Base-by-base conservation (phyloP, 306 rosid genomes). In the Pterocarpus santalinus region DNA sequence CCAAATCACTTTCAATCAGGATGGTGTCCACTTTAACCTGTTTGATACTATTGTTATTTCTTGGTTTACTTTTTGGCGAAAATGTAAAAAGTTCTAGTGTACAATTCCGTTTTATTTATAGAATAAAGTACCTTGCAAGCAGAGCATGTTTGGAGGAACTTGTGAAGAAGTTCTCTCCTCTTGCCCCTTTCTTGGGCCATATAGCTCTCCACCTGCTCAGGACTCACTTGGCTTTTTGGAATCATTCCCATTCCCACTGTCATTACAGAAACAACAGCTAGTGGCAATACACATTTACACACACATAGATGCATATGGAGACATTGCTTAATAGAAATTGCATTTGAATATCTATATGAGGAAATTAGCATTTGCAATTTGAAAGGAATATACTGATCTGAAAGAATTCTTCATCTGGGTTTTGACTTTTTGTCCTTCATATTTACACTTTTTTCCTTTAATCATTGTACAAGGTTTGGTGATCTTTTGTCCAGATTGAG, bases 221-320 rank as follows among this genome's bases (percentile, higher is more conserved):
- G 58, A 84, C 87, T 92, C 82, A 94, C 97, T 86, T 92, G 97
- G 28, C 64, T 85, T 82, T 85, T 86, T 32, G 97, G 96, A 65
- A 94, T 73, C 91, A 87, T 91, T 86, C 98, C 98, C 41, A 87
- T 85, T 89, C 98, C 98, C 85, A 92, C 98, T 94, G 69, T 17
- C 64, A 80, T 82, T 34, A 61, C 65, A 80, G 8, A 81, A 70
- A 34, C 72, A 75, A 55, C 61, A 55, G 61, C 61, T 39, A 52
- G 32, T 69, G 60, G 10, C 34, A 60, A 75, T 2, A 63, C 64
- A 83, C 43, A 53, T 51, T 71, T 35, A 13, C 70, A 62, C 30
- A 62, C 17, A 2, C 5, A 52, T 17, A 63, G 0, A 33, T 12
- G 8, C 44, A 80, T 43, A 81, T 34, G 44, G 17, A 39, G 39